phyloP scores from a whole-genome alignment of 2,329 filamentous ascomycete species.

The Colletotrichum cuscutae region DNA sequence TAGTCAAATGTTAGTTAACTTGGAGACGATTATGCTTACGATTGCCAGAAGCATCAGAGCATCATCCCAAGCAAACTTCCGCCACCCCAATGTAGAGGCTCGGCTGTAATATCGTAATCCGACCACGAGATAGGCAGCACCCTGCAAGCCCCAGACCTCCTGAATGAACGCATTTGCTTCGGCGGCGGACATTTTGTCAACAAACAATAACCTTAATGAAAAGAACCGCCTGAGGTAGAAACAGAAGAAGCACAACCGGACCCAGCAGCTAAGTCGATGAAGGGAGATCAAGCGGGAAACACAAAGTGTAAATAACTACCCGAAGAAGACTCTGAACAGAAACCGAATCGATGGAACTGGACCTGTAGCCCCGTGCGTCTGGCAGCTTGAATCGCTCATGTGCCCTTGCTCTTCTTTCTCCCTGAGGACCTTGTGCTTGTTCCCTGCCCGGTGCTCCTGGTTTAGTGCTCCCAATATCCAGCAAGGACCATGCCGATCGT shows the following conservation, averaged over 20 bases:
- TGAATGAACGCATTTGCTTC: constrained; percentile 24
- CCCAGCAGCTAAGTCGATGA: not conserved
- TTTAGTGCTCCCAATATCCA: not conserved
- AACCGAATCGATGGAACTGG: not conserved
- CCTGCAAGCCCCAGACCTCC: constrained; percentile 35
- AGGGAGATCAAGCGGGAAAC: not conserved
- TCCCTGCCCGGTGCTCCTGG: not conserved
- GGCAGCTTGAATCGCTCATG: not conserved
- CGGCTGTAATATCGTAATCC: constrained; percentile 33
- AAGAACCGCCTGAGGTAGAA: not conserved
- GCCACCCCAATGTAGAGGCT: constrained; percentile 9
- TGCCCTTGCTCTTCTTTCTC: not conserved
- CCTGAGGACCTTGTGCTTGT: not conserved
- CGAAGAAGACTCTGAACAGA: not conserved
- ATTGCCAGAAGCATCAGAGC: constrained; percentile 25
- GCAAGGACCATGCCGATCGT: not conserved
- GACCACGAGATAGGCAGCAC: constrained; percentile 27
- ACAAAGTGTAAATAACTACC: not conserved
- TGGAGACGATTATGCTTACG: not conserved
- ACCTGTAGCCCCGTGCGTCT: not conserved
- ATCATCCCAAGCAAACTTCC: constrained; percentile 30
- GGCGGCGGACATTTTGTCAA: constrained; percentile 16
- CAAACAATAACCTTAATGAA: not conserved
- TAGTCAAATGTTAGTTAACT: not conserved
- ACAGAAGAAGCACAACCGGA: not conserved